These are phyloP conservation scores for Fusarium hostae DNA, from an alignment of 2,329 filamentous ascomycete species.

Conservation along the genomic window DNA sequence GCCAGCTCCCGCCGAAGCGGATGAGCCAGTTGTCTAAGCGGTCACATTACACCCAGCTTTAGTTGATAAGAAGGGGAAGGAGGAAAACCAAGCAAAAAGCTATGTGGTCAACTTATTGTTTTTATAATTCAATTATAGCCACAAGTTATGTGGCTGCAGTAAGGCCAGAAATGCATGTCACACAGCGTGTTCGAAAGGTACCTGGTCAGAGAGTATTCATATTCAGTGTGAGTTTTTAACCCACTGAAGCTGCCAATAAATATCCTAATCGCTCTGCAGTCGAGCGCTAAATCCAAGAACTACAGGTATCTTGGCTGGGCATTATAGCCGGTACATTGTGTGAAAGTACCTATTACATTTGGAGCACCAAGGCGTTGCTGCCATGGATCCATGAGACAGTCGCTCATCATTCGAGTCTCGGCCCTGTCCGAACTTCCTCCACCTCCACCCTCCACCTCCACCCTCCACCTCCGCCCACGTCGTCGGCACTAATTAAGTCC, in stretches of 20 bases:
- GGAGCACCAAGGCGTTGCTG: neutral
- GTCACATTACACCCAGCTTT: slow-evolving; percentile 82
- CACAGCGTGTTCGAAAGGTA: neutral
- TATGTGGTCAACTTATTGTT: neutral
- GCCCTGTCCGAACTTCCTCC: slow-evolving; percentile 29
- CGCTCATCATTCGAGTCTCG: slow-evolving; percentile 31
- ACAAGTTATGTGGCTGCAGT: neutral
- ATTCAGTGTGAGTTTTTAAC: neutral
- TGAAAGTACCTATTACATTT: slow-evolving; percentile 1
- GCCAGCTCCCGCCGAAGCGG: slow-evolving; percentile 65
- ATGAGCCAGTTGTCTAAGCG: slow-evolving; percentile 63
- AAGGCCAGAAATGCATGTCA: neutral
- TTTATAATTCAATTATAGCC: slow-evolving; percentile 14
- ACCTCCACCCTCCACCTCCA: slow-evolving; percentile 35
- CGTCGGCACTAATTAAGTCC: slow-evolving; percentile 32
- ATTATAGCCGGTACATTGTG: neutral
- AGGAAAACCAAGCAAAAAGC: slow-evolving; percentile 20
- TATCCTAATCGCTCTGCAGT: neutral
- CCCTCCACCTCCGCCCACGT: slow-evolving; percentile 3
- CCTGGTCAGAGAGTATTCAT: neutral
- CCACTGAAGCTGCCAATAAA: slow-evolving; percentile 1
- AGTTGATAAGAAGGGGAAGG: slow-evolving; percentile 72
- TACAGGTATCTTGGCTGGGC: neutral
- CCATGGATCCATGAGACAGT: neutral
- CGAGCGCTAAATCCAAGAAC: neutral